A percentile compares a stretch with the other conserved stretches of the same genome.
Evolutionary conservation across 2,329 filamentous ascomycete species (phyloP).

Genomic region (Colletotrichum cereale): DNA sequence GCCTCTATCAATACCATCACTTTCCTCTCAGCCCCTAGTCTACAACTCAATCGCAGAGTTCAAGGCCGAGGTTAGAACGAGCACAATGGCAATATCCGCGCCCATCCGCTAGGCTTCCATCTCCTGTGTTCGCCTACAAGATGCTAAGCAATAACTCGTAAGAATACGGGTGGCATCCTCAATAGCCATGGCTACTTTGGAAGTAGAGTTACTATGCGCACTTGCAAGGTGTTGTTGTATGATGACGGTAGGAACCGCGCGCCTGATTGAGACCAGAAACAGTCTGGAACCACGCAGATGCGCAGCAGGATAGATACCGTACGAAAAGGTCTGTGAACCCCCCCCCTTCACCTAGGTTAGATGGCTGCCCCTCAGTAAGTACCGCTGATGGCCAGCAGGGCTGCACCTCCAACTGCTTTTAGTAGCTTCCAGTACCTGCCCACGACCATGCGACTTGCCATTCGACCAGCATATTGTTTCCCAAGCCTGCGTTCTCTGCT

Average conservation of each 20-base stretch:
- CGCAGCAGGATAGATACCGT: no score
- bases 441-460: no score
- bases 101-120: neutral
- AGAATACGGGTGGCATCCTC: neutral
- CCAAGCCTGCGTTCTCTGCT: no score
- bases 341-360: no score
- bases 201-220: neutral
- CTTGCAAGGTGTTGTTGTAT: neutral
- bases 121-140: neutral
- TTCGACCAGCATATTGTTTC: no score
- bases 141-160: no score
- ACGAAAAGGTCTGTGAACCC: no score
- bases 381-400: neutral
- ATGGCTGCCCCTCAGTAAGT: neutral
- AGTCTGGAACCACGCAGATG: no score
- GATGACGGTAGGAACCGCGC: no score
- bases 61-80: neutral
- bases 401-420: neutral
- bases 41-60: neutral
- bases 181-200: neutral
- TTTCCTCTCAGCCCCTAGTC: neutral
- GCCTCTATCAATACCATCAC: neutral
- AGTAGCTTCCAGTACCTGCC: slow-evolving; percentile 3
- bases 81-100: neutral
- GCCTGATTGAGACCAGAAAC: neutral